Percentiles rank a stretch among this genome's conserved stretches.
These are phyloP conservation scores for Paecilomyces fulvus DNA, from an alignment of 2,329 filamentous ascomycete genomes.

Conservation along the genomic window DNA sequence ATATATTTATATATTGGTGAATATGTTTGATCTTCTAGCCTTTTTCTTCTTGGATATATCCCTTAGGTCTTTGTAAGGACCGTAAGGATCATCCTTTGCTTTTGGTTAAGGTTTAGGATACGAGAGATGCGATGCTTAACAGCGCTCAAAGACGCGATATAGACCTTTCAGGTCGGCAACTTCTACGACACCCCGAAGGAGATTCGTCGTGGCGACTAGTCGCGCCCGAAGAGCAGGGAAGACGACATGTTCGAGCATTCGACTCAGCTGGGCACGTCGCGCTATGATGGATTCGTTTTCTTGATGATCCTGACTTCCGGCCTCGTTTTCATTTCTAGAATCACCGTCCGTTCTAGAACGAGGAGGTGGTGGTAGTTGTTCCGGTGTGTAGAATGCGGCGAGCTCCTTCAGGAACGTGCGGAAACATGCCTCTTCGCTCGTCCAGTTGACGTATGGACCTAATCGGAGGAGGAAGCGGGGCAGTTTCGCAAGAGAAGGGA, in stretches of 20 bases:
- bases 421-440: conserved; percentile 76
- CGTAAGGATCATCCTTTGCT: not conserved
- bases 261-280: conserved; percentile 60
- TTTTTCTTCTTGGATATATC: not conserved
- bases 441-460: conserved; percentile 84
- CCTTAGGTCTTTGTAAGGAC: not conserved
- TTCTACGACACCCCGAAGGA: conserved; percentile 74
- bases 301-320: conserved; percentile 8
- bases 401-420: conserved; percentile 76
- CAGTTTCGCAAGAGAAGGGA: conserved; percentile 74
- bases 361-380: conserved; percentile 57
- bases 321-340: conserved; percentile 4
- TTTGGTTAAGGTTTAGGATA: not conserved
- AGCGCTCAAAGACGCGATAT: conserved; percentile 91
- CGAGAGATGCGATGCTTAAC: conserved; percentile 38
- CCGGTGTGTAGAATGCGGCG: conserved; percentile 83
- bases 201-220: conserved; percentile 68
- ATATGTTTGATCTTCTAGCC: not conserved
- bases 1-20: not conserved
- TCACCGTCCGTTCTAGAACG: not conserved
- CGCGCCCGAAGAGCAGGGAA: conserved; percentile 83
- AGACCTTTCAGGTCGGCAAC: conserved; percentile 86
- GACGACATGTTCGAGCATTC: conserved; percentile 72
- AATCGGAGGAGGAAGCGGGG: conserved; percentile 80
- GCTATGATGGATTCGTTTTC: conserved; percentile 36